Percentiles rank a stretch among this genome's conserved stretches.
These are phyloP conservation scores for Grosmannia serpens DNA, from an alignment of 2,329 filamentous ascomycete species.

Conservation along the genomic window DNA sequence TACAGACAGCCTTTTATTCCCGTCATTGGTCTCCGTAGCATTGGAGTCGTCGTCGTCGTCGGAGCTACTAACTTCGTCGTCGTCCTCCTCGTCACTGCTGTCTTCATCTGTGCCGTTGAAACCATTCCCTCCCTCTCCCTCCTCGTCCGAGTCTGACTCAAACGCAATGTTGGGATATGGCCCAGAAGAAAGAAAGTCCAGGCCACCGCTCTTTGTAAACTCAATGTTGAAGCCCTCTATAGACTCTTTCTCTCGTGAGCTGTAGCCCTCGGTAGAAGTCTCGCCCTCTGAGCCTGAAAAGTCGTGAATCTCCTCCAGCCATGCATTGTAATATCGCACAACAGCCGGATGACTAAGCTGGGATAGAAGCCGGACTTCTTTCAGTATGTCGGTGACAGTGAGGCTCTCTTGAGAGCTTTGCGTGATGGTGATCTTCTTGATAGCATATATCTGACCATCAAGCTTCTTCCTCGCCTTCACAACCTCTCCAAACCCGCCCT, in stretches of 20 bases:
- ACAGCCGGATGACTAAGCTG: constrained; percentile 78
- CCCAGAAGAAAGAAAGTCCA: constrained; percentile 89
- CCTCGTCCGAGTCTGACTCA: constrained; percentile 40
- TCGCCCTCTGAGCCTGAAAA: constrained; percentile 35
- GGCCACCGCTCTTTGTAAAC: constrained; percentile 61
- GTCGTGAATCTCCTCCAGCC: constrained; percentile 65
- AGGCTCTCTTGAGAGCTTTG: constrained; percentile 69
- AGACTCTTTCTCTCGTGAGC: constrained; percentile 5
- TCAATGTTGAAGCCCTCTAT: constrained; percentile 33
- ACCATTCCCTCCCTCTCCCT: constrained; percentile 24
- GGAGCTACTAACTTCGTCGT: constrained; percentile 20
- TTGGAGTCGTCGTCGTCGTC: constrained; percentile 12
- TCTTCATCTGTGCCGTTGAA: constrained; percentile 31
- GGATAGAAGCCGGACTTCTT: constrained; percentile 82
- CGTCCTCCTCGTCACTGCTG: constrained; percentile 31
- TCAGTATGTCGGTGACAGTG: constrained; percentile 73
- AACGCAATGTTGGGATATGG: constrained; percentile 70
- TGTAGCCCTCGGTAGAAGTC: constrained; percentile 14
- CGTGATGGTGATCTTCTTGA: constrained; percentile 91
- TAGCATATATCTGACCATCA: constrained; percentile 85
- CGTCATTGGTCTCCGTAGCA: constrained; percentile 10
- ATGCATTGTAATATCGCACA: constrained; percentile 89
- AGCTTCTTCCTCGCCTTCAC: constrained; percentile 92
- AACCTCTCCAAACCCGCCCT: constrained; percentile 92
- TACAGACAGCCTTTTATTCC: not conserved